These are phyloP conservation scores for Hawksworthiomyces lignivorus DNA, from an alignment of 2,329 filamentous ascomycete species.

Conservation along the genomic window DNA sequence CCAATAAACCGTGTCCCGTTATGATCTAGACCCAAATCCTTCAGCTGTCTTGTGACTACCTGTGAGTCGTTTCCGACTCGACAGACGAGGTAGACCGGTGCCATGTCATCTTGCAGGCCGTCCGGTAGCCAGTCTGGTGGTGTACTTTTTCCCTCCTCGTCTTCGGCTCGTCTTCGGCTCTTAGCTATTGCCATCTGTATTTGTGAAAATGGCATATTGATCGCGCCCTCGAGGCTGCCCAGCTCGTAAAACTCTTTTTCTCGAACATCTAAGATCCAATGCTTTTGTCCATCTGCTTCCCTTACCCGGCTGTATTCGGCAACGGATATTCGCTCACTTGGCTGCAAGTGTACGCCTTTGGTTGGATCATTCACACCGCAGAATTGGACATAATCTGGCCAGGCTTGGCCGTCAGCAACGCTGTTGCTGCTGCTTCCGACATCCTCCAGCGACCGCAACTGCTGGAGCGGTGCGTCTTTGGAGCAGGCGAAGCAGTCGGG, in stretches of 20 bases:
- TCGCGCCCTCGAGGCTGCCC: conserved; percentile 63
- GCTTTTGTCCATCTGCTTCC: no score
- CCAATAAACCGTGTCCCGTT: conserved; percentile 51
- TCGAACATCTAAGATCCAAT: no score
- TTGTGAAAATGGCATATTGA: conserved; percentile 65
- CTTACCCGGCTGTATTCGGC: conserved; percentile 41
- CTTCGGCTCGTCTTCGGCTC: neutral
- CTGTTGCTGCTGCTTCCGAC: conserved; percentile 49
- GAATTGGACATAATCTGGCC: conserved; percentile 77
- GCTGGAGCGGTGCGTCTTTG: conserved; percentile 44
- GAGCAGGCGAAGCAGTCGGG: conserved; percentile 72
- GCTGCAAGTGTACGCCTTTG: conserved; percentile 35
- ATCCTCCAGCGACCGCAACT: neutral
- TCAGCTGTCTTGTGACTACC: conserved; percentile 56
- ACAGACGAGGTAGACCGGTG: conserved; percentile 64
- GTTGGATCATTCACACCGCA: conserved; percentile 52
- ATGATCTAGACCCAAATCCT: conserved; percentile 49
- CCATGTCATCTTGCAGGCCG: conserved; percentile 27
- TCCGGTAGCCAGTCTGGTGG: conserved; percentile 28
- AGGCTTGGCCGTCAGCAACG: conserved; percentile 38
- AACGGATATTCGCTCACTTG: conserved; percentile 62
- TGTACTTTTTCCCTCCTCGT: neutral
- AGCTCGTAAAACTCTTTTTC: conserved; percentile 71
- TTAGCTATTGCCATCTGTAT: conserved; percentile 13
- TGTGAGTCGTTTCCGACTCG: conserved; percentile 75